A percentile compares a stretch with the other conserved stretches of the same genome.
Conservation (phyloP, 208 protist genomes). For the Trypanosoma platydactyli region DNA sequence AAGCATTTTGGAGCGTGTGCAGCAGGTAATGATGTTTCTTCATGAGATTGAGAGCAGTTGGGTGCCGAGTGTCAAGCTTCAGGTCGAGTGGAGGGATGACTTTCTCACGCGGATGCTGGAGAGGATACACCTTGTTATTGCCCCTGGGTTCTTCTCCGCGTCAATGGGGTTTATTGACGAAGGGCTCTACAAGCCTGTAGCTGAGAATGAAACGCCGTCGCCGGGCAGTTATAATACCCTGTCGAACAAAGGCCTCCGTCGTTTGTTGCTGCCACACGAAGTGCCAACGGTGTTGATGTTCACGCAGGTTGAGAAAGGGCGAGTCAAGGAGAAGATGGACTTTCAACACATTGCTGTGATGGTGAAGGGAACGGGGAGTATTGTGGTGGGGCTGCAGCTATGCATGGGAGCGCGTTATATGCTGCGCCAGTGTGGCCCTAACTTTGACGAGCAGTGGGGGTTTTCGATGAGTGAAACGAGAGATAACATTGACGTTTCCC, state of each 20-base stretch:
- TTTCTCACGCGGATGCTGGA: conserved; percentile 65
- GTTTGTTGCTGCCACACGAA: conserved; percentile 22
- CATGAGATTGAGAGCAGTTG: conserved; percentile 83
- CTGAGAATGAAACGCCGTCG: background rate
- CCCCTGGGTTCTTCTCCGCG: conserved; percentile 52
- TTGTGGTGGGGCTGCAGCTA: conserved; percentile 71
- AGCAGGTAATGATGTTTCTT: conserved; percentile 62
- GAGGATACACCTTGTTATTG: conserved; percentile 61
- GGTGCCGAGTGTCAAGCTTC: conserved; percentile 63
- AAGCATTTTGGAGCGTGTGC: conserved; percentile 54
- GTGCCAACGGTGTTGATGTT: conserved; percentile 42
- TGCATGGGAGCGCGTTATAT: conserved; percentile 86
- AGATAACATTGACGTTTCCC: conserved; percentile 2
- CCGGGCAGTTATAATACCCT: background rate
- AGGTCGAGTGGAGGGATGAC: conserved; percentile 68
- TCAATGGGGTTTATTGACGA: conserved; percentile 83
- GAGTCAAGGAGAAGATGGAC: conserved; percentile 47
- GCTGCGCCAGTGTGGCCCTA: conserved; percentile 54
- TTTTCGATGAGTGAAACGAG: conserved; percentile 74
- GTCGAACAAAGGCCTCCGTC: conserved; percentile 28
- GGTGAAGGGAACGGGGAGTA: conserved; percentile 59
- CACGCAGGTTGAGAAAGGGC: conserved; percentile 59
- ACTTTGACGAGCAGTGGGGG: conserved; percentile 67
- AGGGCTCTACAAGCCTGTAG: conserved; percentile 56
- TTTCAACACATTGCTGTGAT: conserved; percentile 73